Evolutionary conservation across 306 rosid genomes (phyloP).

Genomic region (Quercus bicolor): DNA sequence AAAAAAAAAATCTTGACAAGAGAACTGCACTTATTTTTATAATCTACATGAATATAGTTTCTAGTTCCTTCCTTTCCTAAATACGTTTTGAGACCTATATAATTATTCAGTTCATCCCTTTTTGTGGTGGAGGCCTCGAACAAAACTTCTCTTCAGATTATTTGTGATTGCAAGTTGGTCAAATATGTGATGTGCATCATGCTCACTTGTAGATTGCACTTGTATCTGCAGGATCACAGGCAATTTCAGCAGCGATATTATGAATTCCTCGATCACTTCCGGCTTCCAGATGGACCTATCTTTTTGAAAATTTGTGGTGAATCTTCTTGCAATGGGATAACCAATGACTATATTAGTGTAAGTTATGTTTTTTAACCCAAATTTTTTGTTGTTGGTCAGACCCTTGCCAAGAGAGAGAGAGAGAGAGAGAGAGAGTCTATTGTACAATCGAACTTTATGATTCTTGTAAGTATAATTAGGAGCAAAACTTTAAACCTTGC

Average conservation of each 20-base stretch:
- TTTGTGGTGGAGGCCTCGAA: too few relatives aligned
- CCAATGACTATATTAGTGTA: constrained; percentile 71
- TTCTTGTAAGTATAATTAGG: constrained; percentile 6
- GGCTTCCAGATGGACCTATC: constrained; percentile 71
- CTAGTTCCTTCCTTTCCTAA: too few relatives aligned
- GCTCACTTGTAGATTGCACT: constrained; percentile 14
- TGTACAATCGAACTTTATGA: not conserved
- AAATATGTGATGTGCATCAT: not conserved
- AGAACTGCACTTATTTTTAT: too few relatives aligned
- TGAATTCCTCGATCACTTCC: constrained; percentile 75
- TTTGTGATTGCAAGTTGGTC: too few relatives aligned
- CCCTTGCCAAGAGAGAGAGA: not conserved
- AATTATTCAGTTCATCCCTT: too few relatives aligned
- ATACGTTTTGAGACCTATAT: too few relatives aligned
- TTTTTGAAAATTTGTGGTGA: constrained; percentile 84
- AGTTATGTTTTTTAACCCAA: constrained; percentile 20
- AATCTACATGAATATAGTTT: too few relatives aligned
- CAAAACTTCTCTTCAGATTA: too few relatives aligned
- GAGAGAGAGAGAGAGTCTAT: not conserved
- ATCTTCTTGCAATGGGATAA: constrained; percentile 52
- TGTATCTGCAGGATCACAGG: constrained; percentile 61
- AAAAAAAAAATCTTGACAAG: too few relatives aligned
- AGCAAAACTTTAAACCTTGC: constrained; percentile 7
- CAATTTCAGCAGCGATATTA: constrained; percentile 81
- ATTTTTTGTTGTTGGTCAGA: constrained; percentile 1